phyloP scores from a whole-genome alignment of 2,329 filamentous ascomycete species.

The Capronia americana region DNA sequence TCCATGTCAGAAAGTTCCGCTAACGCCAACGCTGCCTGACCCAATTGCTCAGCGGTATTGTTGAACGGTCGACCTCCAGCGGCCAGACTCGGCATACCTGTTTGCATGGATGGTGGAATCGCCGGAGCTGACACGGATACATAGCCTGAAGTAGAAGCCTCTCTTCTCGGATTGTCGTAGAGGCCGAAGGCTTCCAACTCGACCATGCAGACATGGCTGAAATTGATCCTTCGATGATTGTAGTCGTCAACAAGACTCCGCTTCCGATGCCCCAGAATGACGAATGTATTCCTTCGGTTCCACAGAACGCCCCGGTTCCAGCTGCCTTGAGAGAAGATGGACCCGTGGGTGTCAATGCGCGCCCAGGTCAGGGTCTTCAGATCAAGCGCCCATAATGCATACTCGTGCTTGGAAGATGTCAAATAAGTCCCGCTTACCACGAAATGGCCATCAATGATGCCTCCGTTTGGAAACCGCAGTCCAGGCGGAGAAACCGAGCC shows the following conservation, averaged over 20 bases:
- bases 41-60: constrained; percentile 81
- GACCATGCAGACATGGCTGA: constrained; percentile 94
- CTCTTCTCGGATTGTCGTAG: constrained; percentile 90
- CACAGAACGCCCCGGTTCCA: constrained; percentile 97
- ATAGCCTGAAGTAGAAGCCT: constrained; percentile 79
- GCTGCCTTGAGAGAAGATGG: constrained; percentile 93
- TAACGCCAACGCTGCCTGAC: constrained; percentile 76
- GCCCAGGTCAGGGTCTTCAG: constrained; percentile 89
- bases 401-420: constrained; percentile 97
- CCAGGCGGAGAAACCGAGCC: constrained; percentile 87
- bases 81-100: constrained; percentile 54
- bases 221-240: constrained; percentile 96
- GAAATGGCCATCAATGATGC: constrained; percentile 93
- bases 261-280: constrained; percentile 92
- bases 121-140: constrained; percentile 79
- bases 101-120: constrained; percentile 60
- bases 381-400: constrained; percentile 94
- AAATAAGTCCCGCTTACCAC: constrained; percentile 97
- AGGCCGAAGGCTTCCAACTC: constrained; percentile 96
- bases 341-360: constrained; percentile 91
- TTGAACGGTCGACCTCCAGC: constrained; percentile 79
- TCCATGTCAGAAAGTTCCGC: constrained; percentile 97
- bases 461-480: constrained; percentile 92
- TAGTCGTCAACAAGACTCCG: constrained; percentile 96
- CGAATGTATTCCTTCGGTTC: constrained; percentile 92